Percentiles rank a stretch among this genome's conserved stretches.
phyloP scores from a whole-genome alignment of 116 monocot species.

The Iris pallida region DNA sequence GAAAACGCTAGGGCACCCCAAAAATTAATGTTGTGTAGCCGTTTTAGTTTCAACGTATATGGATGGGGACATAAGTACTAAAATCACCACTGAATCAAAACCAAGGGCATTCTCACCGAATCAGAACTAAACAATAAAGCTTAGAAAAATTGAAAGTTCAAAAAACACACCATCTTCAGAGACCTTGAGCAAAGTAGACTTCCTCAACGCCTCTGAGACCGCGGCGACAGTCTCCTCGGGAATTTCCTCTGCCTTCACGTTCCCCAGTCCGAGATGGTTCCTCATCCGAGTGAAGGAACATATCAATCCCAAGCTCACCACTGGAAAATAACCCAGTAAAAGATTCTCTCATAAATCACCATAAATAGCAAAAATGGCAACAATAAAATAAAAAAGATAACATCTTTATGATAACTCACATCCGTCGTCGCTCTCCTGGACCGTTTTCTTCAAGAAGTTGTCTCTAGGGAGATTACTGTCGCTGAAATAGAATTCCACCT shows the following conservation, averaged over 20 bases:
- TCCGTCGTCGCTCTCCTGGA: constrained; percentile 60
- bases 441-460: constrained; percentile 45
- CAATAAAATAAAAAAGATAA: not conserved
- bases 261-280: constrained; percentile 41
- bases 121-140: not conserved
- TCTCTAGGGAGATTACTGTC: constrained; percentile 81
- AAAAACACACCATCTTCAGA: constrained; percentile 63
- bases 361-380: not conserved
- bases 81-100: too few species aligned
- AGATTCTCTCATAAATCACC: not conserved
- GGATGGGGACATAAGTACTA: too few species aligned
- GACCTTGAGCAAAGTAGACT: constrained; percentile 49
- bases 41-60: too few species aligned
- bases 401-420: constrained; percentile 25
- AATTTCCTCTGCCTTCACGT: constrained; percentile 44
- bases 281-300: constrained; percentile 78
- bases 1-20: too few species aligned
- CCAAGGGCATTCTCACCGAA: too few species aligned
- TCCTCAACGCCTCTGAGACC: constrained; percentile 57
- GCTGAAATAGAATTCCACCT: constrained; percentile 94
- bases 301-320: constrained; percentile 76
- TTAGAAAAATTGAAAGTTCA: not conserved
- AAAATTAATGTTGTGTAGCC: too few species aligned
- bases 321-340: constrained; percentile 16
- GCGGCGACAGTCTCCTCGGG: constrained; percentile 48